These are phyloP conservation scores for Populus trichocarpa DNA, from an alignment of 441 rosid genomes.

Conservation along the genomic window DNA sequence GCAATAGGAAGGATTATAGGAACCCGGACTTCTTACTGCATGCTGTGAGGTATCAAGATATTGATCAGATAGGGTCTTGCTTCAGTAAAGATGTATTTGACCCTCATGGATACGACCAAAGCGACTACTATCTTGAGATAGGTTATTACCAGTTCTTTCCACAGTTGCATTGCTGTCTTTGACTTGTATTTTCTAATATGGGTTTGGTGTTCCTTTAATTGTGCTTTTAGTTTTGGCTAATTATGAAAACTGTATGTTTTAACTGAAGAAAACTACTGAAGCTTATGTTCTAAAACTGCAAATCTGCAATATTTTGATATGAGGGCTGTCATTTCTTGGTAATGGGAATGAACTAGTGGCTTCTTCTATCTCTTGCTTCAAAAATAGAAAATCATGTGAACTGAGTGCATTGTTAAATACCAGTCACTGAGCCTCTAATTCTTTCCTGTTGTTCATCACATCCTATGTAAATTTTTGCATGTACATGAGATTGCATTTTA, in stretches of 20 bases:
- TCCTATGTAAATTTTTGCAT: background rate
- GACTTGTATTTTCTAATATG: background rate
- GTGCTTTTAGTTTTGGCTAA: background rate
- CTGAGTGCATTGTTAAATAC: background rate
- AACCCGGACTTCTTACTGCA: conserved; percentile 92
- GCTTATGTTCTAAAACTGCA: background rate
- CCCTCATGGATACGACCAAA: conserved; percentile 85
- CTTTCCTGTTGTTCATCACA: background rate
- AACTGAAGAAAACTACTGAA: background rate
- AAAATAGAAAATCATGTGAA: background rate
- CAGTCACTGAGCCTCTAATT: background rate
- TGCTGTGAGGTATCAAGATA: conserved; percentile 93
- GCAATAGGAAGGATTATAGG: conserved; percentile 90
- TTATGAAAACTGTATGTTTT: background rate
- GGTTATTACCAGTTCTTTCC: conserved; percentile 44
- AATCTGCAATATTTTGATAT: background rate
- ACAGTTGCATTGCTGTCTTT: background rate
- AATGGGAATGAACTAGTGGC: background rate
- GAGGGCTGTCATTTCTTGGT: background rate
- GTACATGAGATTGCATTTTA: background rate
- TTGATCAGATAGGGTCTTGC: conserved; percentile 93
- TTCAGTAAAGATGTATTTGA: conserved; percentile 90
- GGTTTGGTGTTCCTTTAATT: background rate
- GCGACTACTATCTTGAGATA: conserved; percentile 79
- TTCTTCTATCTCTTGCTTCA: background rate